A percentile compares a stretch with the other conserved stretches of the same genome.
Evolutionary conservation across 257 asterid genomes (phyloP).

Genomic region (Paulownia fortunei): DNA sequence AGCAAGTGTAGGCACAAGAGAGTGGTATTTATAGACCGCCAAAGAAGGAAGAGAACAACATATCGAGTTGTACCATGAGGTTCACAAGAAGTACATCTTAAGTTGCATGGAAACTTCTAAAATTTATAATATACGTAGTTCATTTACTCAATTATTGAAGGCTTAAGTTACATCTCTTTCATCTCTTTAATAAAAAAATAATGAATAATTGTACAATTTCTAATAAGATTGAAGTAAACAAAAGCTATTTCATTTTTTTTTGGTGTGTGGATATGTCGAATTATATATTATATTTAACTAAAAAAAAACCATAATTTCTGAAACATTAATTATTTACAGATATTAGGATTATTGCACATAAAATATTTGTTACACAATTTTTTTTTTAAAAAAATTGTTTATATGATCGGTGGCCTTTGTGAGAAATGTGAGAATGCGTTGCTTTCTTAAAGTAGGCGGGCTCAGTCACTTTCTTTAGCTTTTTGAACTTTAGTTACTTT

Average conservation of each 20-base stretch:
- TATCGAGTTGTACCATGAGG: conserved; percentile 41
- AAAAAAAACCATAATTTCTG: no score
- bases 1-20: conserved; percentile 19
- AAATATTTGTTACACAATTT: background rate
- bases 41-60: conserved; percentile 4
- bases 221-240: no score
- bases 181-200: background rate
- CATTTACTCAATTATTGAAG: conserved; percentile 42
- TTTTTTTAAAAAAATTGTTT: background rate
- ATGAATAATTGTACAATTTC: background rate
- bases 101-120: conserved; percentile 38
- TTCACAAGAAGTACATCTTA: conserved; percentile 25
- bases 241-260: no score
- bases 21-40: conserved; percentile 46
- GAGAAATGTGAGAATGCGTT: conserved; percentile 2
- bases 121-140: conserved; percentile 16
- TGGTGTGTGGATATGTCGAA: no score
- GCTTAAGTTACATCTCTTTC: conserved; percentile 3
- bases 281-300: background rate
- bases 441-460: conserved; percentile 25
- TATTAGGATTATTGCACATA: background rate
- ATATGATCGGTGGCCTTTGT: background rate
- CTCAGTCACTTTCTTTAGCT: conserved; percentile 25
- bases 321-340: background rate
- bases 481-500: conserved; percentile 36